Evolutionary conservation across 2,329 filamentous ascomycete genomes (phyloP).

Genomic region (Drechslerella coelobrocha): DNA sequence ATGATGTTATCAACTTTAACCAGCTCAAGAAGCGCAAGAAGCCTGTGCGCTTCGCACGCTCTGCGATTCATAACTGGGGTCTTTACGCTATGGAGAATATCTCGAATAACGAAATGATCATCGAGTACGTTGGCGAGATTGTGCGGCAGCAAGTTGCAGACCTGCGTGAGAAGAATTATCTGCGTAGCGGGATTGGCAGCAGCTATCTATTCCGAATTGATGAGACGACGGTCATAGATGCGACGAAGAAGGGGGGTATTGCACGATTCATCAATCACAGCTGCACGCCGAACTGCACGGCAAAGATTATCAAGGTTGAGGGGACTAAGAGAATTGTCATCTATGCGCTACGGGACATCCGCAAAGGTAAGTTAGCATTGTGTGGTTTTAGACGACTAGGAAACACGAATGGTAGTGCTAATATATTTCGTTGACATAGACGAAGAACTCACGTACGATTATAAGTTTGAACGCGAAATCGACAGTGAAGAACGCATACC

Average conservation of each 20-base stretch:
- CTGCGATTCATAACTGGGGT: conserved; percentile 98
- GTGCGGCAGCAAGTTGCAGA: conserved; percentile 97
- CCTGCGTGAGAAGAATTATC: conserved; percentile 86
- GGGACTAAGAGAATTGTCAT: conserved; percentile 98
- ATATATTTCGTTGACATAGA: too few relatives aligned
- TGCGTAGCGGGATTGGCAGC: conserved; percentile 95
- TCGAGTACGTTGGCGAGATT: conserved; percentile 98
- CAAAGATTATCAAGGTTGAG: conserved; percentile 99
- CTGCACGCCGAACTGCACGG: conserved; percentile 97
- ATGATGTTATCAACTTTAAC: conserved; percentile 95
- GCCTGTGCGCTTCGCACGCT: conserved; percentile 95
- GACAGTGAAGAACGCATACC: conserved; percentile 94
- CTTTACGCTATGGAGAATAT: conserved; percentile 98
- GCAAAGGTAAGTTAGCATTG: conserved; percentile 74
- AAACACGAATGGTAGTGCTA: too few relatives aligned
- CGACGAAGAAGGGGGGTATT: conserved; percentile 97
- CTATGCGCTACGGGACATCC: conserved; percentile 94
- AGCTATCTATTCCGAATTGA: conserved; percentile 98
- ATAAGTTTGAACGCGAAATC: conserved; percentile 98
- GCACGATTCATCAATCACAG: conserved; percentile 98
- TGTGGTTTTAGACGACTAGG: too few relatives aligned
- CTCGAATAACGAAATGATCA: conserved; percentile 97
- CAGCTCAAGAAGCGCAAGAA: conserved; percentile 99
- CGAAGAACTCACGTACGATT: conserved; percentile 98
- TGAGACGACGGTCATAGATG: conserved; percentile 95